Percentiles rank a stretch among this genome's conserved stretches.
Evolutionary conservation across 495 filamentous ascomycete genomes (phyloP).

Genomic region (Trichoderma gamsii): DNA sequence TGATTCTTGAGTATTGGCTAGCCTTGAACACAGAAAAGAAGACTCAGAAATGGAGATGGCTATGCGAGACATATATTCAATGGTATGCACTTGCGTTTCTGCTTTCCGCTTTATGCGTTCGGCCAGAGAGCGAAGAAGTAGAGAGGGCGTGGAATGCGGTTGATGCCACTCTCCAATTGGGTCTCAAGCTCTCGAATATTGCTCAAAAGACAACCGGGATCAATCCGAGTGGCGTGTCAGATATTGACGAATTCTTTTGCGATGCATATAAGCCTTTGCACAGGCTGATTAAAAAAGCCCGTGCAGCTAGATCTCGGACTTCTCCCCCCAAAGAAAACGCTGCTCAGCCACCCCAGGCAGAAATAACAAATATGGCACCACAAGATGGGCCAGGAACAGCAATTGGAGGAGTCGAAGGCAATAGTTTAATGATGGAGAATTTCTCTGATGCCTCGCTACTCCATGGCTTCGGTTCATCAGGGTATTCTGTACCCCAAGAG

Average conservation of each 20-base stretch:
- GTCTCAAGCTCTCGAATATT: background rate
- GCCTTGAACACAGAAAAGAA: conserved; percentile 54
- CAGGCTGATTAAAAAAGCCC: background rate
- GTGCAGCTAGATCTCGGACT: background rate
- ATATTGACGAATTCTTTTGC: background rate
- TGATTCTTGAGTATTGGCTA: conserved; percentile 68
- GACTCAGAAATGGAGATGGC: conserved; percentile 68
- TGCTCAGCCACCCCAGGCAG: background rate
- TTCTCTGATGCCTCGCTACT: background rate
- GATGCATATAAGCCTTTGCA: background rate
- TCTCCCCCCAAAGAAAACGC: background rate
- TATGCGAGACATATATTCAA: conserved; percentile 74
- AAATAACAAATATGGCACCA: background rate
- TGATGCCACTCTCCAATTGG: background rate
- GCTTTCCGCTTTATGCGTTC: conserved; percentile 68
- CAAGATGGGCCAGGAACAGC: background rate
- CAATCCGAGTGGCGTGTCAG: background rate
- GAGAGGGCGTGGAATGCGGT: conserved; percentile 79
- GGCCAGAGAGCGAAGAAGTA: conserved; percentile 58
- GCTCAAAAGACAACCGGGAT: background rate
- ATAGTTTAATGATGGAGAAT: background rate
- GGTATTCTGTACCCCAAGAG: background rate
- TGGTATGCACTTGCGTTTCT: conserved; percentile 76
- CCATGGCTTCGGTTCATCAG: background rate
- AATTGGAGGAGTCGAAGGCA: background rate